Evolutionary conservation across 2,329 filamentous ascomycete species (phyloP).

Genomic region (Nemania abortiva): DNA sequence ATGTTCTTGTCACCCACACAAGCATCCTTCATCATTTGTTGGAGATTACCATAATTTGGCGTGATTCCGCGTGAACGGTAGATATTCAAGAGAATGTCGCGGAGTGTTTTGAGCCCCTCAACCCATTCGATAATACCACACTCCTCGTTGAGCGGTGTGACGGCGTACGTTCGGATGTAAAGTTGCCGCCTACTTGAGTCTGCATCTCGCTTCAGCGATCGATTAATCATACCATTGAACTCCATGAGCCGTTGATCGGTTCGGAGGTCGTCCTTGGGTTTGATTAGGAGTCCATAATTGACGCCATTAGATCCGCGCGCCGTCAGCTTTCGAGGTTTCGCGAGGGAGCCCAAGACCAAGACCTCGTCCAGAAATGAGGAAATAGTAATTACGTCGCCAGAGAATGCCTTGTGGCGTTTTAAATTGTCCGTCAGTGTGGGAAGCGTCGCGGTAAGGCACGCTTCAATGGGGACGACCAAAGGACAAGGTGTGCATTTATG

Average conservation of each 20-base stretch:
- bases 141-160: conserved; percentile 96
- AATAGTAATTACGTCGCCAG: conserved; percentile 87
- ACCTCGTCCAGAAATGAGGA: conserved; percentile 86
- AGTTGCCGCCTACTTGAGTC: conserved; percentile 90
- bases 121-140: conserved; percentile 99
- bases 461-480: conserved; percentile 90
- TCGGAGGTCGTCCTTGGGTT: conserved; percentile 96
- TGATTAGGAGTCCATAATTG: conserved; percentile 90
- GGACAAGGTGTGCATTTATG: conserved; percentile 84
- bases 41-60: conserved; percentile 77
- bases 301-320: conserved; percentile 91
- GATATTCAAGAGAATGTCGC: conserved; percentile 86
- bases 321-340: conserved; percentile 90
- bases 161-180: conserved; percentile 96
- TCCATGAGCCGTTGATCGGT: conserved; percentile 99
- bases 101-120: conserved; percentile 91
- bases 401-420: conserved; percentile 86
- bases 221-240: conserved; percentile 98
- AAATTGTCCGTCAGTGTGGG: conserved; percentile 79
- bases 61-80: conserved; percentile 80
- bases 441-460: conserved; percentile 83
- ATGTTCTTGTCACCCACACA: conserved; percentile 69
- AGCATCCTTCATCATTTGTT: conserved; percentile 72
- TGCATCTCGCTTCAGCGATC: conserved; percentile 89
- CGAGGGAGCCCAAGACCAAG: conserved; percentile 87